Evolutionary conservation across 805 yeast genomes (phyloP).

Genomic region (Pachysolen tannophilus): DNA sequence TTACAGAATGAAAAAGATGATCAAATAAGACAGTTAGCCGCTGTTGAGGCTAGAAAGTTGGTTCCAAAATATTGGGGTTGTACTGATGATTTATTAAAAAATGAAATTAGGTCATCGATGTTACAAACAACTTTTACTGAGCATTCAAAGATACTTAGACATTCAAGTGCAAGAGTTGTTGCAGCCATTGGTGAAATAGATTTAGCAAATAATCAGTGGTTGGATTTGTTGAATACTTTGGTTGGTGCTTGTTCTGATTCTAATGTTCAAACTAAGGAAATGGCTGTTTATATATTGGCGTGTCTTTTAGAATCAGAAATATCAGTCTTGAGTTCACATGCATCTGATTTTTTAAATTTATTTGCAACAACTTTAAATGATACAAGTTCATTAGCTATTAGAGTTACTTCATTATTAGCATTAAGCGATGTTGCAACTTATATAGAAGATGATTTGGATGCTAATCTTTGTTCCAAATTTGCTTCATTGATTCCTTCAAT

Average conservation of each 20-base stretch:
- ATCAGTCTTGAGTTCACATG: slow-evolving; percentile 46
- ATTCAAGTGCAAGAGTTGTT: slow-evolving; percentile 82
- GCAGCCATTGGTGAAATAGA: slow-evolving; percentile 80
- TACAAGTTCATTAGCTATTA: slow-evolving; percentile 58
- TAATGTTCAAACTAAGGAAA: slow-evolving; percentile 59
- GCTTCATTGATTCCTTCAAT: slow-evolving; percentile 66
- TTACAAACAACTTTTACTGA: slow-evolving; percentile 62
- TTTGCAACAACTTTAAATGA: slow-evolving; percentile 61
- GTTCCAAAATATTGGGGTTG: slow-evolving; percentile 63
- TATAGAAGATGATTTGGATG: slow-evolving; percentile 51
- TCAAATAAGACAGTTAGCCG: slow-evolving; percentile 84
- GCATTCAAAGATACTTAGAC: slow-evolving; percentile 62
- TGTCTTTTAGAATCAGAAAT: slow-evolving; percentile 70
- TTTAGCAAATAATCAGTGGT: slow-evolving; percentile 60
- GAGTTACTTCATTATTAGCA: slow-evolving; percentile 77
- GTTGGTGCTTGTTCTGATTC: slow-evolving; percentile 57
- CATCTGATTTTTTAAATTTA: slow-evolving; percentile 61
- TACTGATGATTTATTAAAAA: slow-evolving; percentile 41
- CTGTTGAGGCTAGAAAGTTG: slow-evolving; percentile 90
- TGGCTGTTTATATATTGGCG: slow-evolving; percentile 72
- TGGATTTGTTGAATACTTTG: slow-evolving; percentile 63
- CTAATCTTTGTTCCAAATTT: slow-evolving; percentile 43
- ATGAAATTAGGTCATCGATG: slow-evolving; percentile 58
- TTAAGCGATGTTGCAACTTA: slow-evolving; percentile 63
- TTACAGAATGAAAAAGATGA: slow-evolving; percentile 62